phyloP scores from a whole-genome alignment of 495 filamentous ascomycete genomes.

The Penicillium waksmanii region DNA sequence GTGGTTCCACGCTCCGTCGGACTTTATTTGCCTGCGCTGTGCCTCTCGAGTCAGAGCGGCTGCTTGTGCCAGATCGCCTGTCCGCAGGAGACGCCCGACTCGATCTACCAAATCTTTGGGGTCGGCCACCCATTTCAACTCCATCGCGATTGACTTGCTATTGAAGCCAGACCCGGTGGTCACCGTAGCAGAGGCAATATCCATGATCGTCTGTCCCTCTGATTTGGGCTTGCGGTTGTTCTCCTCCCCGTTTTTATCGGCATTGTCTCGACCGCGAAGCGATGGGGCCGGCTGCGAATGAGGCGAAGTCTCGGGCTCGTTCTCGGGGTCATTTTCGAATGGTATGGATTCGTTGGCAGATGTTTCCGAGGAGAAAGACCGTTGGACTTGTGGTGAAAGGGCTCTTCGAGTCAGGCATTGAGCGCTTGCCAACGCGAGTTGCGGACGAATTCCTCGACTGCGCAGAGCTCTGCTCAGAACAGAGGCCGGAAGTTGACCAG shows the following conservation, averaged over 20 bases:
- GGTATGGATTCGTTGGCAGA: not conserved
- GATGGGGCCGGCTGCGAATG: not conserved
- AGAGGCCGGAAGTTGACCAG: slow-evolving; percentile 7
- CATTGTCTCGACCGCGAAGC: slow-evolving; percentile 2
- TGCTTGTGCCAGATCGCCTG: slow-evolving; percentile 64
- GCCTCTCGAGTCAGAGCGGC: slow-evolving; percentile 66
- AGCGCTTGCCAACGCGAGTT: slow-evolving; percentile 10
- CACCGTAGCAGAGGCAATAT: slow-evolving; percentile 14
- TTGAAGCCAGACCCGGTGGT: slow-evolving; percentile 14
- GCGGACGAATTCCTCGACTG: slow-evolving; percentile 24
- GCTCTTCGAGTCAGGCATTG: not conserved
- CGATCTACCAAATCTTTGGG: slow-evolving; percentile 66
- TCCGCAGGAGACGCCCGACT: slow-evolving; percentile 56
- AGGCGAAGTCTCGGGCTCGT: slow-evolving; percentile 1
- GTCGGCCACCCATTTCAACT: slow-evolving; percentile 68
- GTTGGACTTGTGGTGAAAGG: slow-evolving; percentile 1
- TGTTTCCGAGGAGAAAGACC: slow-evolving; percentile 7
- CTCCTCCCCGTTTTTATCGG: not conserved
- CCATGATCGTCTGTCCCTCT: slow-evolving; percentile 20
- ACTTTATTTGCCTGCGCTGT: slow-evolving; percentile 58
- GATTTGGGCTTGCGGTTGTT: not conserved
- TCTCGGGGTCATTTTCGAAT: not conserved
- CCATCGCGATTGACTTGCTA: slow-evolving; percentile 41
- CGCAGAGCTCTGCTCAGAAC: slow-evolving; percentile 32
- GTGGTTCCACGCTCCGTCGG: slow-evolving; percentile 84